Conservation (phyloP, 2,329 filamentous ascomycete species). For the Scorias spongiosa region DNA sequence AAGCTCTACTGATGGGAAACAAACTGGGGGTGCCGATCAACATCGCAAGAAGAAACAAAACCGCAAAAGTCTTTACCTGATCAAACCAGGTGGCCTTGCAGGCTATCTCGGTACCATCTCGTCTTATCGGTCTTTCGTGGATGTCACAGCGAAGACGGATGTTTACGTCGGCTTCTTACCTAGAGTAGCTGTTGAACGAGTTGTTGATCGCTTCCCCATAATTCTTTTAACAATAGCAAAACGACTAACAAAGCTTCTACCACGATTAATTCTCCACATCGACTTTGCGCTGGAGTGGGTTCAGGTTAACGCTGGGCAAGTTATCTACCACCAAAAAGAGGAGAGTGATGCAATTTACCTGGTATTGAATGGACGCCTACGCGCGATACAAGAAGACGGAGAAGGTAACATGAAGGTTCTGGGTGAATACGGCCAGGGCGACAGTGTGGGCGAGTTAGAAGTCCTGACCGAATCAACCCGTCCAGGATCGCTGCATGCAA, state of each 20-base stretch:
- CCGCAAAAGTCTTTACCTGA: constrained; percentile 66
- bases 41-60: constrained; percentile 32
- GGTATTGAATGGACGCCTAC: constrained; percentile 80
- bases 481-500: constrained; percentile 86
- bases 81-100: constrained; percentile 86
- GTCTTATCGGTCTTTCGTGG: constrained; percentile 88
- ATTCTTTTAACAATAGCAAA: constrained; percentile 94
- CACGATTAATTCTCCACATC: constrained; percentile 82
- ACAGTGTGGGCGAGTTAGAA: constrained; percentile 93
- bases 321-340: constrained; percentile 84
- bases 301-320: constrained; percentile 86
- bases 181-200: constrained; percentile 68
- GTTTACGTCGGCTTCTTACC: constrained; percentile 95
- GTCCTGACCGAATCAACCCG: constrained; percentile 87
- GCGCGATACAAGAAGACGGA: constrained; percentile 67
- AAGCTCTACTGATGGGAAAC: constrained; percentile 6
- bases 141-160: constrained; percentile 93
- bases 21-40: constrained; percentile 12
- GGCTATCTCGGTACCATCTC: constrained; percentile 92
- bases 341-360: constrained; percentile 98
- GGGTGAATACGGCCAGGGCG: constrained; percentile 89
- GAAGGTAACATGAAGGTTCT: constrained; percentile 72
- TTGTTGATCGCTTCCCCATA: constrained; percentile 84
- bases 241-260: constrained; percentile 73
- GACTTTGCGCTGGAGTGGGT: constrained; percentile 98